A percentile compares a stretch with the other conserved stretches of the same genome.
phyloP scores from a whole-genome alignment of 2,329 filamentous ascomycete species.

The Chaetomiaceae sp. region DNA sequence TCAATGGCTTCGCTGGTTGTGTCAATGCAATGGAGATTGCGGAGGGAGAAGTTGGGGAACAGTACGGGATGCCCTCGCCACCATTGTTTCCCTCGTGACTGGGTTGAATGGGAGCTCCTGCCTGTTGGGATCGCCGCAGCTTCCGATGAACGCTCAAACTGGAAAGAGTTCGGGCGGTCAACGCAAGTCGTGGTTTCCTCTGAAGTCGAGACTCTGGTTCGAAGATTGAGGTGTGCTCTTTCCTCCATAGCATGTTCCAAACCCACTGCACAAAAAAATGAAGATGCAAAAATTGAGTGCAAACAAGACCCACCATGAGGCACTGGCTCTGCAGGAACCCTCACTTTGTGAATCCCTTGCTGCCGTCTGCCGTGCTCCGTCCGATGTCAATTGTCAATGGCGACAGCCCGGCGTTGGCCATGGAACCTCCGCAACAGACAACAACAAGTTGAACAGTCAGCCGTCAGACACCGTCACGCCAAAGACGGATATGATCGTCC shows the following conservation, averaged over 20 bases:
- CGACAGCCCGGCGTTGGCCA: background rate
- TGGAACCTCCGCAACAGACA: too few relatives aligned
- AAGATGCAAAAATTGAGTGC: background rate
- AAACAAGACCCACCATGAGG: background rate
- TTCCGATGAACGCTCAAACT: background rate
- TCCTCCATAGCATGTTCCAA: too few relatives aligned
- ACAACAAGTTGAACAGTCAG: background rate
- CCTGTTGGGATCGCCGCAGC: background rate
- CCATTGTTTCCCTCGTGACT: conserved; percentile 7
- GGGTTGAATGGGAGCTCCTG: background rate
- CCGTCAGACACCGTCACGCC: background rate
- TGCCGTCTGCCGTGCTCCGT: conserved; percentile 18
- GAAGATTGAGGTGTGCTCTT: too few relatives aligned
- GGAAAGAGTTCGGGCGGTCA: background rate
- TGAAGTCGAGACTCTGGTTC: background rate
- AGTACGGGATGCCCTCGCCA: background rate
- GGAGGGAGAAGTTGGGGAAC: background rate
- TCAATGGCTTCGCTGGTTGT: conserved; percentile 17
- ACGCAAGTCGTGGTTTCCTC: background rate
- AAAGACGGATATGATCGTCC: background rate
- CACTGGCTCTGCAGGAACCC: conserved; percentile 14
- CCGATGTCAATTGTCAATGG: too few relatives aligned
- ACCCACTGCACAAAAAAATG: background rate
- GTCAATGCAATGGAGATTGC: conserved; percentile 22
- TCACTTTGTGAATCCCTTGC: conserved; percentile 1